Conservation (phyloP, 1,284 basidiomycete species). For the Naganishia cerealis region DNA sequence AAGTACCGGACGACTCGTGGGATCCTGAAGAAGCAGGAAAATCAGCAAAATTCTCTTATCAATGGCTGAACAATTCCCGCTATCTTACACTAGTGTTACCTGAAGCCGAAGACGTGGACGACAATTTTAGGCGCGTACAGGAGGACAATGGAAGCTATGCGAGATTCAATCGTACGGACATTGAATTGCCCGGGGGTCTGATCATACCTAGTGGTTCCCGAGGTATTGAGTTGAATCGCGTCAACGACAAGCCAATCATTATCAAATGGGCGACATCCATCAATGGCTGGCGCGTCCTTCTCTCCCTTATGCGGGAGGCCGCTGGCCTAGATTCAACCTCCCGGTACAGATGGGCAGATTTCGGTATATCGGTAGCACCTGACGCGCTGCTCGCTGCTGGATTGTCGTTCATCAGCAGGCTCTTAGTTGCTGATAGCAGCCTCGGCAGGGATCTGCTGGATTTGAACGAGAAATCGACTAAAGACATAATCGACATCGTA, state of each 20-base stretch:
- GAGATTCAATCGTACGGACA: slow-evolving; percentile 13
- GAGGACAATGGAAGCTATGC: slow-evolving; percentile 30
- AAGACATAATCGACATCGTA: slow-evolving; percentile 14
- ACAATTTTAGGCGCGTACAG: slow-evolving; percentile 27
- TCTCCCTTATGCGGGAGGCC: slow-evolving; percentile 27
- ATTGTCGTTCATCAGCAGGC: slow-evolving; percentile 13
- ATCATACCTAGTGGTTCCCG: slow-evolving; percentile 28
- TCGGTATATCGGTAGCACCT: slow-evolving; percentile 21
- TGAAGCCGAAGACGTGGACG: slow-evolving; percentile 14
- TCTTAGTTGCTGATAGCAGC: slow-evolving; percentile 8
- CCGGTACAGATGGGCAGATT: slow-evolving; percentile 3
- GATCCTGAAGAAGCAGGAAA: slow-evolving; percentile 13
- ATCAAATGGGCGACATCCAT: slow-evolving; percentile 30
- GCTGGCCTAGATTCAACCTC: slow-evolving; percentile 3
- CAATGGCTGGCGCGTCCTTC: slow-evolving; percentile 31
- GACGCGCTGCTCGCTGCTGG: slow-evolving; percentile 14
- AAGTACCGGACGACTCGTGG: slow-evolving; percentile 10
- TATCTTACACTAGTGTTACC: slow-evolving; percentile 23
- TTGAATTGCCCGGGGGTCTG: slow-evolving; percentile 31
- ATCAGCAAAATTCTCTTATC: slow-evolving; percentile 17
- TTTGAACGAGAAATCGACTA: slow-evolving; percentile 5
- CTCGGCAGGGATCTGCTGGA: slow-evolving; percentile 13
- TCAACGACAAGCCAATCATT: slow-evolving; percentile 28
- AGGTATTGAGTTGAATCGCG: slow-evolving; percentile 28
- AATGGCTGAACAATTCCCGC: slow-evolving; percentile 18